A percentile compares a stretch with the other conserved stretches of the same genome.
phyloP scores from a whole-genome alignment of 257 asterid species.

The Ballota nigra region DNA sequence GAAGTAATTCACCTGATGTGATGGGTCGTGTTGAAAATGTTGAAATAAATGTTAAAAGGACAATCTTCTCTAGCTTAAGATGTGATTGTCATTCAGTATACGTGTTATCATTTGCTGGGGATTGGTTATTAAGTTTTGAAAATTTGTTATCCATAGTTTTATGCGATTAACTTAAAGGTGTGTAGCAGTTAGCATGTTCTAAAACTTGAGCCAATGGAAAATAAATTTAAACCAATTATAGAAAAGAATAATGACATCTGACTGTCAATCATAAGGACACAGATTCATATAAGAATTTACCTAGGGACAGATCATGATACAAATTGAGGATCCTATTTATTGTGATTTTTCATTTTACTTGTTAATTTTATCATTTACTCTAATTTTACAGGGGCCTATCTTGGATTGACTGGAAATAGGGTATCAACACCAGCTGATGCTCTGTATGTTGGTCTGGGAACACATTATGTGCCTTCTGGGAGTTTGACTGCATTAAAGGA shows the following conservation, averaged over 20 bases:
- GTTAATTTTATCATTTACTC: neutral
- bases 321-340: constrained; percentile 7
- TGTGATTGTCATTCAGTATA: neutral
- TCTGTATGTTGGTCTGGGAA: constrained; percentile 83
- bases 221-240: neutral
- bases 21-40: neutral
- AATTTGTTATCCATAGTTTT: neutral
- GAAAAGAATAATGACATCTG: neutral
- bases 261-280: neutral
- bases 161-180: no score
- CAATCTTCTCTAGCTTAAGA: neutral
- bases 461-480: constrained; percentile 87
- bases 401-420: constrained; percentile 92
- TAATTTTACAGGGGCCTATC: constrained; percentile 74
- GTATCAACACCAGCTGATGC: constrained; percentile 96
- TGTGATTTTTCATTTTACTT: constrained; percentile 1
- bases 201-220: neutral
- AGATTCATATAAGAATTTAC: neutral
- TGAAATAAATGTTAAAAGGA: no score
- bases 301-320: neutral
- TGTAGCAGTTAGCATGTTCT: neutral
- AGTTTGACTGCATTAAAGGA: constrained; percentile 62
- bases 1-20: neutral
- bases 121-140: neutral
- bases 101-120: neutral